Conservation (phyloP, 2,329 filamentous ascomycete species). For the Colletotrichum sp. region DNA sequence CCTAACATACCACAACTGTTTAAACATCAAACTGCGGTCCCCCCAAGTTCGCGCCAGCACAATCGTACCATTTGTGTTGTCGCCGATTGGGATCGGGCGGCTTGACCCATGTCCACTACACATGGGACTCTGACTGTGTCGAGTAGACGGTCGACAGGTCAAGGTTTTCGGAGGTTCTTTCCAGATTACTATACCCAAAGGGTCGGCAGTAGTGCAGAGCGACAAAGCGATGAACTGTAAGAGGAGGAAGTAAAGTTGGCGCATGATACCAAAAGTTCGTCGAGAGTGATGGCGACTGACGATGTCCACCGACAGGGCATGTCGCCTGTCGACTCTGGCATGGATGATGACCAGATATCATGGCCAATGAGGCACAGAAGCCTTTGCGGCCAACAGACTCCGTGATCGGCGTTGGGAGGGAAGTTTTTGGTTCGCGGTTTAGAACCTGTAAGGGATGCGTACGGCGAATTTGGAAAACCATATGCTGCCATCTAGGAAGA, state of each 20-base stretch:
- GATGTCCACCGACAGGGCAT: conserved; percentile 15
- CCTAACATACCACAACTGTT: conserved; percentile 24
- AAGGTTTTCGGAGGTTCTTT: neutral
- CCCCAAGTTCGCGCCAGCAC: neutral
- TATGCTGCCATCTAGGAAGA: neutral
- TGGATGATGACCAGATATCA: neutral
- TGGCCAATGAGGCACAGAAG: neutral
- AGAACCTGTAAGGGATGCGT: neutral
- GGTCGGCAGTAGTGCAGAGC: neutral
- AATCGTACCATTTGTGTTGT: neutral
- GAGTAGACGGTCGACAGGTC: neutral
- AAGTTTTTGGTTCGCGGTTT: neutral
- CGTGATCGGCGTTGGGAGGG: conserved; percentile 8
- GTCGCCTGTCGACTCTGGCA: neutral
- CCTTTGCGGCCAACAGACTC: neutral
- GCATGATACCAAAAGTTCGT: neutral
- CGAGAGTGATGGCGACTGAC: conserved; percentile 4
- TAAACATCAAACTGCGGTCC: neutral
- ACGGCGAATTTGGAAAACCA: conserved; percentile 7
- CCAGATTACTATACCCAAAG: neutral
- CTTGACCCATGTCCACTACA: neutral
- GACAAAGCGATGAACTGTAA: neutral
- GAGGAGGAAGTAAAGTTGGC: neutral
- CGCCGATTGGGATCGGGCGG: neutral
- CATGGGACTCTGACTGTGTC: neutral